These are phyloP conservation scores for Cordyceps tenuipes DNA, from an alignment of 2,329 filamentous ascomycete species.

Conservation along the genomic window DNA sequence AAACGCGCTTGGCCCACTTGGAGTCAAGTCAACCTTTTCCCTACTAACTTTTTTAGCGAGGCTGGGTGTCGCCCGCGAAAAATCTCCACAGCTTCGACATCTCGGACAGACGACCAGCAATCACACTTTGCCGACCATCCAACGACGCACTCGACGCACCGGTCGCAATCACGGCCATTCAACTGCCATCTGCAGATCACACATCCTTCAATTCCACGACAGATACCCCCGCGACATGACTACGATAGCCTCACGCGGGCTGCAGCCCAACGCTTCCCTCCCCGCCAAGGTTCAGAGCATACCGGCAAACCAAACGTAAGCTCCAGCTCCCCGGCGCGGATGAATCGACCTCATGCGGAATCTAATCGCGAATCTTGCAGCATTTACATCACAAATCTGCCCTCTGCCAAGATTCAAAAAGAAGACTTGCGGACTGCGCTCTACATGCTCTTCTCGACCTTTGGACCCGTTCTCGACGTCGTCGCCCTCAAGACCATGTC, in stretches of 20 bases:
- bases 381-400: conserved; percentile 81
- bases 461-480: conserved; percentile 85
- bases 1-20: neutral
- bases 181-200: neutral
- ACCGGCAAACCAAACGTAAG: conserved; percentile 69
- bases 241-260: conserved; percentile 30
- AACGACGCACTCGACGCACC: conserved; percentile 15
- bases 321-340: conserved; percentile 14
- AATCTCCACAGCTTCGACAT: conserved; percentile 8
- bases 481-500: conserved; percentile 80
- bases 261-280: conserved; percentile 33
- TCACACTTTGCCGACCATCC: conserved; percentile 27
- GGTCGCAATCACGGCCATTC: neutral
- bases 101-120: conserved; percentile 20
- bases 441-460: conserved; percentile 90
- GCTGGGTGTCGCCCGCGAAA: neutral
- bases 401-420: conserved; percentile 82
- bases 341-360: neutral
- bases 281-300: conserved; percentile 45
- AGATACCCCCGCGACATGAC: conserved; percentile 13
- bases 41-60: no score
- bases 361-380: conserved; percentile 33
- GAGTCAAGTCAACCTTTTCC: neutral
- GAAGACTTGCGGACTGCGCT: conserved; percentile 75
- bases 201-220: neutral